These are phyloP conservation scores for Cutaneotrichosporon sp. DNA, from an alignment of 1,284 basidiomycete genomes.

Conservation along the genomic window DNA sequence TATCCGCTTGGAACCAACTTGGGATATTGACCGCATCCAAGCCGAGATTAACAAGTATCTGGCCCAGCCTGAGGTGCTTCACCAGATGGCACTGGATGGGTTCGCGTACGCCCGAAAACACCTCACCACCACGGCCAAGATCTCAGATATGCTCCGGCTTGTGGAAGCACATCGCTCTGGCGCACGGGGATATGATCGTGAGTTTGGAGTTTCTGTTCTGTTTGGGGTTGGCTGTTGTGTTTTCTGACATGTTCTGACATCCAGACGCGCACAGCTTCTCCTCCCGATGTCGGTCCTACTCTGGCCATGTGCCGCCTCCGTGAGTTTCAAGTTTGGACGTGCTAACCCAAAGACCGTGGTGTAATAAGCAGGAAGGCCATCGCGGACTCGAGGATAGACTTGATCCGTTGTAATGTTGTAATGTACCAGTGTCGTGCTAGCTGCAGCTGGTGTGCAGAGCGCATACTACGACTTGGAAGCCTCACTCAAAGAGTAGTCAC, in stretches of 20 bases:
- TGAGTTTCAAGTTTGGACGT: background rate
- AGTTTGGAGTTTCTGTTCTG: slow-evolving; percentile 33
- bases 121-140: slow-evolving; percentile 47
- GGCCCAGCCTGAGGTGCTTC: slow-evolving; percentile 37
- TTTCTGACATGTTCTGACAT: background rate
- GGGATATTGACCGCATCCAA: slow-evolving; percentile 46
- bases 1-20: slow-evolving; percentile 43
- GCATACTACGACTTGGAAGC: too few species aligned
- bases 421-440: background rate
- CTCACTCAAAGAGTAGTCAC: too few species aligned
- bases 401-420: background rate
- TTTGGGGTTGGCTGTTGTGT: slow-evolving; percentile 7
- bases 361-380: slow-evolving; percentile 4
- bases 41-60: slow-evolving; percentile 37
- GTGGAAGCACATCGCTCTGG: slow-evolving; percentile 43
- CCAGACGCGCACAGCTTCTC: slow-evolving; percentile 46
- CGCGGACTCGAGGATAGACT: slow-evolving; percentile 19
- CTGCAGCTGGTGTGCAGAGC: too few species aligned
- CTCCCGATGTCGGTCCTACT: slow-evolving; percentile 45
- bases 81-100: slow-evolving; percentile 48
- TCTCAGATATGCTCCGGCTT: slow-evolving; percentile 41
- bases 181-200: slow-evolving; percentile 46
- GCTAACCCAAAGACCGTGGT: slow-evolving; percentile 30
- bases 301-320: slow-evolving; percentile 36
- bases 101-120: slow-evolving; percentile 47